These are phyloP conservation scores for Penicillium sp. DNA, from an alignment of 2,329 filamentous ascomycete genomes.

Conservation along the genomic window DNA sequence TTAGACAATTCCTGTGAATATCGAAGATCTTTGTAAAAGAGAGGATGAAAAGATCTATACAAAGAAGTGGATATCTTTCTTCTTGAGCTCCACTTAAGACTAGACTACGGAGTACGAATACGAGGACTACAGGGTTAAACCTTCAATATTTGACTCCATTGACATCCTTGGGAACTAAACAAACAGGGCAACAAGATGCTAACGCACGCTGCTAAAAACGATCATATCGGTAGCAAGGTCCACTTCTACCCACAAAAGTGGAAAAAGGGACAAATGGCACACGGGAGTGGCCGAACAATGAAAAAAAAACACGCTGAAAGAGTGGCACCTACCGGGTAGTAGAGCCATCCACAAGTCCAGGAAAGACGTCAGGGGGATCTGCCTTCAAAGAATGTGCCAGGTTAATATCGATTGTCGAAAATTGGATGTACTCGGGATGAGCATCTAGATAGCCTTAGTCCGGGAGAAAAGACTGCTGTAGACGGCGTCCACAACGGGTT, in stretches of 20 bases:
- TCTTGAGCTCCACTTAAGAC: not conserved
- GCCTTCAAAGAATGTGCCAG: slow-evolving; percentile 19
- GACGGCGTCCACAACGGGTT: slow-evolving; percentile 95
- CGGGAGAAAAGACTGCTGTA: slow-evolving; percentile 95
- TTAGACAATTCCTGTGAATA: not conserved
- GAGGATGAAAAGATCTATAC: not conserved
- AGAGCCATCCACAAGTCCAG: slow-evolving; percentile 32
- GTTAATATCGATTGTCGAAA: slow-evolving; percentile 20
- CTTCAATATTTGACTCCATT: not conserved
- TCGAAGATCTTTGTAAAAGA: not conserved
- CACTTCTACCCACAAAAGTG: not conserved
- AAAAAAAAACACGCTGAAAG: slow-evolving; percentile 23
- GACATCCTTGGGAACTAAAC: not conserved
- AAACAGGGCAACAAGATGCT: not conserved
- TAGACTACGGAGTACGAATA: not conserved
- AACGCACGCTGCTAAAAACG: slow-evolving; percentile 18
- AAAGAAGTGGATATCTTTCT: not conserved
- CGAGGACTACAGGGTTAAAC: not conserved
- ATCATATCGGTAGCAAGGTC: slow-evolving; percentile 25
- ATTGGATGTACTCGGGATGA: slow-evolving; percentile 16
- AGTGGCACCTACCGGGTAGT: slow-evolving; percentile 39
- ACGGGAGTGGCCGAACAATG: slow-evolving; percentile 18
- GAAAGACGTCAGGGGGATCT: slow-evolving; percentile 21
- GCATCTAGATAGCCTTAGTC: slow-evolving; percentile 69
- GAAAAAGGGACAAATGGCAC: slow-evolving; percentile 17